phyloP scores from a whole-genome alignment of 1,139 yeast genomes.

The Suhomyces bribrorum region DNA sequence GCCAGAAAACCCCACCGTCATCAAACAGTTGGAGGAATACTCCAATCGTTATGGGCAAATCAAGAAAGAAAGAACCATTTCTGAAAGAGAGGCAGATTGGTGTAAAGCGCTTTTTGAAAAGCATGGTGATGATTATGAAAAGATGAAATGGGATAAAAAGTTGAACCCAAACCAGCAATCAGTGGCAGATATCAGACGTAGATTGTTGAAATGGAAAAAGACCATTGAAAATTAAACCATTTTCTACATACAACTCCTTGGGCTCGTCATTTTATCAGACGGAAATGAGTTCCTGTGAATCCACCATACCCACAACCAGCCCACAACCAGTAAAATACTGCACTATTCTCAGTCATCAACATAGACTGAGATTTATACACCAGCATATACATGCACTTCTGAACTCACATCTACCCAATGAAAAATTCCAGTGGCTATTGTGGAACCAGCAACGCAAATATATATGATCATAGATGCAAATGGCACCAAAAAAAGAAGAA shows the following conservation, averaged over 20 bases:
- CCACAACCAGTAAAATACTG: no score
- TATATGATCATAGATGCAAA: no score
- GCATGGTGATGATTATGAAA: constrained; percentile 84
- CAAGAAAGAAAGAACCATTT: constrained; percentile 55
- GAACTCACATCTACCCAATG: no score
- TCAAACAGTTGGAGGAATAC: constrained; percentile 66
- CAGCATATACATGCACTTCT: no score
- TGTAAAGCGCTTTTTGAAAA: constrained; percentile 61
- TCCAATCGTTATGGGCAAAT: constrained; percentile 53
- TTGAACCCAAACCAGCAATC: constrained; percentile 81
- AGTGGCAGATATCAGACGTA: constrained; percentile 76
- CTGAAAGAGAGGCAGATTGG: constrained; percentile 80
- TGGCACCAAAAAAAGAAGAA: no score
- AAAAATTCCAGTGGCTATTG: no score
- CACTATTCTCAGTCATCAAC: no score
- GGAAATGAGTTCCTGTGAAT: no score
- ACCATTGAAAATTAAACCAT: constrained; percentile 24
- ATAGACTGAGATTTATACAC: no score
- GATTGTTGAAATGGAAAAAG: constrained; percentile 68
- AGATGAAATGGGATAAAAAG: constrained; percentile 91
- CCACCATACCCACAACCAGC: no score
- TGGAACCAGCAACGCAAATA: no score
- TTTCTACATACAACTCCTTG: constrained; percentile 19
- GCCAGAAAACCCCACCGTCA: constrained; percentile 42
- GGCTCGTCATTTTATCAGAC: not conserved